phyloP scores from a whole-genome alignment of 2,329 filamentous ascomycete genomes.

The Phyllosticta citribraziliensis region DNA sequence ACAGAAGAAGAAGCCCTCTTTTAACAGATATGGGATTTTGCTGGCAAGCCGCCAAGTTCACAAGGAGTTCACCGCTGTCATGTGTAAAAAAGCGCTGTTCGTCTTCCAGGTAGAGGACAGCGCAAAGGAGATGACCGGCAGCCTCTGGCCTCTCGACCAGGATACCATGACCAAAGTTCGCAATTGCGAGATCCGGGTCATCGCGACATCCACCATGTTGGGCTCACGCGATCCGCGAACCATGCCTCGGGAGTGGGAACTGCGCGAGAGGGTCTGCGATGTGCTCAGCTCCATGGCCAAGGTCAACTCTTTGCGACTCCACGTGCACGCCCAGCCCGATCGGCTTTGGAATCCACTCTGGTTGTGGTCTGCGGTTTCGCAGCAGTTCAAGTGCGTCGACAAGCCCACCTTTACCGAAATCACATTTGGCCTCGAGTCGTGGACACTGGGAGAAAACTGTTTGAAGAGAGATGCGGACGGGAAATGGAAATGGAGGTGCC shows the following conservation, averaged over 20 bases:
- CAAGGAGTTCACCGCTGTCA: constrained; percentile 24
- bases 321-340: constrained; percentile 26
- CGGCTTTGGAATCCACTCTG: constrained; percentile 28
- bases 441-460: constrained; percentile 27
- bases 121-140: constrained; percentile 18
- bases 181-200: constrained; percentile 21
- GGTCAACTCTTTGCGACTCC: constrained; percentile 19
- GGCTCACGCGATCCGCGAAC: constrained; percentile 25
- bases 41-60: constrained; percentile 25
- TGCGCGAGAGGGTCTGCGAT: constrained; percentile 17
- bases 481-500: constrained; percentile 26
- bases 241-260: constrained; percentile 24
- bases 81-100: constrained; percentile 23
- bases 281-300: constrained; percentile 16
- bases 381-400: constrained; percentile 20
- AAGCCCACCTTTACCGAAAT: constrained; percentile 18
- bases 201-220: constrained; percentile 26
- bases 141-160: constrained; percentile 21
- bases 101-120: constrained; percentile 22
- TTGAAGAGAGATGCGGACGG: constrained; percentile 18
- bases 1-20: not conserved
- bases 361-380: constrained; percentile 26
- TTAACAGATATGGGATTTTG: constrained; percentile 12
- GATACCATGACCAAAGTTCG: constrained; percentile 17
- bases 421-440: constrained; percentile 26